Evolutionary conservation across 352 stramenopile species (phyloP), one percentile per base, ranked within the genome.

Genomic region (Saprolegnia parasitica): DNA sequence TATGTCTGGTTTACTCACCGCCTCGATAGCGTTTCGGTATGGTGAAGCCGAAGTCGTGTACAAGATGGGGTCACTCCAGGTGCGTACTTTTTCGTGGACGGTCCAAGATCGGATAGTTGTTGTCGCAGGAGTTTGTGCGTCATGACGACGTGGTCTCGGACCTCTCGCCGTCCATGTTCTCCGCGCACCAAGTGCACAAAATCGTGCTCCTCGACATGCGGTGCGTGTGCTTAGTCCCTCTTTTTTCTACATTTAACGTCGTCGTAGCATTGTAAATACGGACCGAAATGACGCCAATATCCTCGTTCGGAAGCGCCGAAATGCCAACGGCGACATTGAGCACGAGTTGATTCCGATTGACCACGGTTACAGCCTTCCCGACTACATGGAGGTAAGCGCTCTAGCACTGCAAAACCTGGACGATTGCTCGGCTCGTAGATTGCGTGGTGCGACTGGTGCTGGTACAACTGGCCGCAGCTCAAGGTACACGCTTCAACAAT

Each of bases 281-380:
- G 97, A 99, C 75, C 86, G 97, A 10, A 99, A 99, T 65, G 89
- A 97, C 71, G 96, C 95, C 6, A 99, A 99, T 74, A 96, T 99
- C 60, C 80, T 99, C 11, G 96, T 98, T 52, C 83, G 92, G 50
- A 90, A 95, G 67, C 79, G 84, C 42, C 78, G 82, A 23, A 79
- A 86, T 23, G 52, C 77, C 35, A 74, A 76, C 26, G 79, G 74
- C 5, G 76, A 81, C 29, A 71, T 80, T 32, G 86, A 95, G 62
- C 96, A 98, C 70, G 86, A 97, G 68, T 79, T 99, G 26, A 95
- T 99, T 64, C 97, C 97, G n/a, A 99, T 99, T 79, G 97, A 99
- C 81, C 97, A 99, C 77, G 97, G 97, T 15, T 99, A 99, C 73
- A 98, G 94, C 75, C 77, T 99, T 35, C 90, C 97, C 21, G 93